Evolutionary conservation across 331 rosid species (phyloP).

Genomic region (Rhamnella rubrinervis): DNA sequence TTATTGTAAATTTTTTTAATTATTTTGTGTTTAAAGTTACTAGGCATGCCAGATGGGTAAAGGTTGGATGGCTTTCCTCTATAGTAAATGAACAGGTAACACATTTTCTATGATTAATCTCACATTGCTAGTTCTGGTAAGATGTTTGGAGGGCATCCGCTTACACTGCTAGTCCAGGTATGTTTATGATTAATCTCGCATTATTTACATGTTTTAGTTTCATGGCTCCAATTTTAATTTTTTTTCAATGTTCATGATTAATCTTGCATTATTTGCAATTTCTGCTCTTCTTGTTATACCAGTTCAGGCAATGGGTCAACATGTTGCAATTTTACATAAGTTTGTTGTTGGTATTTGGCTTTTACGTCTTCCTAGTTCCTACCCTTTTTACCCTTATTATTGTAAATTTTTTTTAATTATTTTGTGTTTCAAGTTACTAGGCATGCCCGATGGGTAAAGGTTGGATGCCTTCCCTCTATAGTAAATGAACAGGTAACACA

Average conservation of each 20-base stretch:
- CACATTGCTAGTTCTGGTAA: no score
- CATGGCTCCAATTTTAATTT: not conserved
- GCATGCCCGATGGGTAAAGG: slow-evolving; percentile 98
- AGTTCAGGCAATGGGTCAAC: slow-evolving; percentile 99
- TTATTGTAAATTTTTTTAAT: not conserved
- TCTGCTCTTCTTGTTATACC: slow-evolving; percentile 93
- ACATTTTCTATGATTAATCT: slow-evolving; percentile 8
- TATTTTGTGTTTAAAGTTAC: slow-evolving; percentile 62
- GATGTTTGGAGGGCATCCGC: no score
- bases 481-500: slow-evolving; percentile 88
- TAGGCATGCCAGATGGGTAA: slow-evolving; percentile 96
- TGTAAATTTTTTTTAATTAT: not conserved
- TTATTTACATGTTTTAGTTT: not conserved
- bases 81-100: slow-evolving; percentile 95
- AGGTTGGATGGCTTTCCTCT: slow-evolving; percentile 97
- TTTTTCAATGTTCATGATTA: no score
- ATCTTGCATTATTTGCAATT: no score
- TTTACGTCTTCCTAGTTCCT: not conserved
- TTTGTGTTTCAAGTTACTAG: slow-evolving; percentile 73
- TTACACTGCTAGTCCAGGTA: slow-evolving; percentile 96
- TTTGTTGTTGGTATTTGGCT: not conserved
- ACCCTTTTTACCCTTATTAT: not conserved
- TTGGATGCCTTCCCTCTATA: slow-evolving; percentile 96
- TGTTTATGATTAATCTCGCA: not conserved
- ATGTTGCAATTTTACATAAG: slow-evolving; percentile 21